These are phyloP conservation scores for Fusarium redolens DNA, from an alignment of 2,329 filamentous ascomycete species.

Conservation along the genomic window DNA sequence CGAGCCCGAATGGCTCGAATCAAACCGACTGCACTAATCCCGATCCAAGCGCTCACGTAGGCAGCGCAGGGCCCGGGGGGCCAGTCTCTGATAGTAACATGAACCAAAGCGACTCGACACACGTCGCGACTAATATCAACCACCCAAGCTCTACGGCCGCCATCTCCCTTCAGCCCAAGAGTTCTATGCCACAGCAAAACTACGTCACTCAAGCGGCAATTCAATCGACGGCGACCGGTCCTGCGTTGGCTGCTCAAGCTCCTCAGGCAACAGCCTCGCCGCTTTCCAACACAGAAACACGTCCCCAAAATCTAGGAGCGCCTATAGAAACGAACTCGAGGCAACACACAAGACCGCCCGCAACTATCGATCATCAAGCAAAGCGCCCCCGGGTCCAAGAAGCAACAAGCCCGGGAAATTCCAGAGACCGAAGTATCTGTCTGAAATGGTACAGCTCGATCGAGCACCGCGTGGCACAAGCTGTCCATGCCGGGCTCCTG, in stretches of 20 bases:
- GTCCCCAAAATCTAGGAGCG: background rate
- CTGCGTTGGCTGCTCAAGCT: background rate
- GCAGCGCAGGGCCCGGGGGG: conserved; percentile 11
- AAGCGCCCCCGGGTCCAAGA: conserved; percentile 30
- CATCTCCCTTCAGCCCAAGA: conserved; percentile 1
- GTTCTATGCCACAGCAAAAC: background rate
- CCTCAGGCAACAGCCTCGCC: conserved; percentile 4
- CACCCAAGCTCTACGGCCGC: background rate
- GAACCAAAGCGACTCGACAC: conserved; percentile 9
- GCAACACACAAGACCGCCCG: background rate
- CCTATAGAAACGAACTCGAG: background rate
- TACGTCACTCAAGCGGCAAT: conserved; percentile 1
- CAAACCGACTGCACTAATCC: conserved; percentile 50
- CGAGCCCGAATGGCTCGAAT: conserved; percentile 58
- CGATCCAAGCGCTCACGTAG: conserved; percentile 21
- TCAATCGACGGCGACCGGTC: background rate
- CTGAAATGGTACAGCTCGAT: conserved; percentile 26
- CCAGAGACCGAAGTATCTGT: background rate
- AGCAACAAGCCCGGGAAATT: background rate
- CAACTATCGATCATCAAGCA: conserved; percentile 2
- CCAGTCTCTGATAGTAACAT: conserved; percentile 14
- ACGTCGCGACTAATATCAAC: conserved; percentile 14
- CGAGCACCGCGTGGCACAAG: conserved; percentile 38
- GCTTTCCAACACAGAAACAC: background rate
- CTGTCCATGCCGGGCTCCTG: conserved; percentile 18